These are phyloP conservation scores for Geotrichum aggregatum DNA, from an alignment of 1,139 yeast species.

Conservation along the genomic window DNA sequence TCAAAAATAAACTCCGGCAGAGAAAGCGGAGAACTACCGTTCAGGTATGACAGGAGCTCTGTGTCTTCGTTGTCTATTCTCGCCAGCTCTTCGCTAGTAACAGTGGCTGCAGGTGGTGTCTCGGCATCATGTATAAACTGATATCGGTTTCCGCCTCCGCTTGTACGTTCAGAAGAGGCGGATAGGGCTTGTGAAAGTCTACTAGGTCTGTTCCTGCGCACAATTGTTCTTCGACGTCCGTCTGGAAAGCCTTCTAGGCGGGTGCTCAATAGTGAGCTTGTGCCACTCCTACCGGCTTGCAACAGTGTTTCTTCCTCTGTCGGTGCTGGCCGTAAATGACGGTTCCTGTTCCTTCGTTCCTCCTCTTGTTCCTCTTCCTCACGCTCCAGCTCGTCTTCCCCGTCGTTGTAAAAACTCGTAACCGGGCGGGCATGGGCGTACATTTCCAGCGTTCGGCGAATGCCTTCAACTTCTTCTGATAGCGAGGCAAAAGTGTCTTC, in stretches of 20 bases:
- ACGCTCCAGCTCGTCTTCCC: not conserved
- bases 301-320: not conserved
- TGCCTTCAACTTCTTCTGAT: slow-evolving; percentile 10
- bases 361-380: slow-evolving; percentile 5
- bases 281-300: not conserved
- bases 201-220: slow-evolving; percentile 1
- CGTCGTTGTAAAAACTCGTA: not conserved
- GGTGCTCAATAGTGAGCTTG: not conserved
- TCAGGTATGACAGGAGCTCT: not conserved
- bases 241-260: not conserved
- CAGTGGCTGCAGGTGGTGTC: not conserved
- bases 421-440: slow-evolving; percentile 6
- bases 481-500: slow-evolving; percentile 6
- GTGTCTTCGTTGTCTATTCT: not conserved
- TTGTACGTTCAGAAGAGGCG: not conserved
- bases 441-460: slow-evolving; percentile 12
- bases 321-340: not conserved
- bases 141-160: slow-evolving; percentile 1
- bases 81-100: not conserved
- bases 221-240: not conserved
- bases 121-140: not conserved
- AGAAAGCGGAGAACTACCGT: not conserved
- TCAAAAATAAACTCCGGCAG: not conserved
- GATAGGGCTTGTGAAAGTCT: slow-evolving; percentile 4
- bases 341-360: slow-evolving; percentile 5